phyloP scores from a whole-genome alignment of 2,329 filamentous ascomycete genomes.

The Fusarium transvaalense region DNA sequence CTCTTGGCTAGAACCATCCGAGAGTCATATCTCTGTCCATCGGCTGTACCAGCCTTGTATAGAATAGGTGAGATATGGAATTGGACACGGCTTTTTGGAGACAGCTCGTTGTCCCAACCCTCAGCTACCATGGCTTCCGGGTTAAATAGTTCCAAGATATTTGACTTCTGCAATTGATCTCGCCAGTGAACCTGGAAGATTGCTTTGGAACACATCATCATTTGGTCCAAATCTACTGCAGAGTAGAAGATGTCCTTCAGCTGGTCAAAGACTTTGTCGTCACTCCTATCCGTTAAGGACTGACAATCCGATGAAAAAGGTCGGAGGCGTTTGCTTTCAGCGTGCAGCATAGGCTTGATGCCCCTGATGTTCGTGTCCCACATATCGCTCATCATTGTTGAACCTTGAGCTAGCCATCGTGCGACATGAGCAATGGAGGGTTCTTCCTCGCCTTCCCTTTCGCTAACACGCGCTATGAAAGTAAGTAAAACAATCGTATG shows the following conservation, averaged over 20 bases:
- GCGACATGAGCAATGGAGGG: neutral
- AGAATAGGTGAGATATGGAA: slow-evolving; percentile 18
- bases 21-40: slow-evolving; percentile 21
- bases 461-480: neutral
- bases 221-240: slow-evolving; percentile 24
- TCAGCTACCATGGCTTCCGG: neutral
- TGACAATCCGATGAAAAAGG: neutral
- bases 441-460: accelerated
- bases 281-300: accelerated
- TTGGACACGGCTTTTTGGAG: neutral
- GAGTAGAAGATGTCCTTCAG: neutral
- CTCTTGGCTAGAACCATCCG: slow-evolving; percentile 1
- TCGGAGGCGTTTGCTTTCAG: neutral
- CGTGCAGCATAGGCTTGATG: accelerated
- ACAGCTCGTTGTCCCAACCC: accelerated
- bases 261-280: neutral
- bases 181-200: neutral
- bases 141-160: accelerated
- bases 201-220: slow-evolving; percentile 26
- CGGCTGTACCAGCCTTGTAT: slow-evolving; percentile 8
- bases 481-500: neutral
- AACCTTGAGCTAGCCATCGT: slow-evolving; percentile 25
- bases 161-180: accelerated
- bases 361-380: neutral
- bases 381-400: neutral